Evolutionary conservation across 805 yeast genomes (phyloP), one percentile per base, ranked within the genome.

Genomic region (Candida boleticola): DNA sequence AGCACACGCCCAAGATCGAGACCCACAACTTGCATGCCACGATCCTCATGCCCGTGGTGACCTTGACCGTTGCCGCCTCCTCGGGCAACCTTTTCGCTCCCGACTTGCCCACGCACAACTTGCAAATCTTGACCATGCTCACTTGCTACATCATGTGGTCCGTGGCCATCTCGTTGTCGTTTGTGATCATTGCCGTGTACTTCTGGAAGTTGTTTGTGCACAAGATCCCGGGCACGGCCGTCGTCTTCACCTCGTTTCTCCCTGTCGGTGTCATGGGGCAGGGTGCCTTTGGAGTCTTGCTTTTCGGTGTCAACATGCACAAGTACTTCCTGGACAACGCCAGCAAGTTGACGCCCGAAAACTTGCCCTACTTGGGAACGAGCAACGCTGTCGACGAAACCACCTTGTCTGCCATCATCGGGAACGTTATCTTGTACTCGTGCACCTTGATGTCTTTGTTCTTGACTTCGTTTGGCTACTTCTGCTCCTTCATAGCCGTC

Each of bases 261-360:
- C 89, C 95, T 1, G 67, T 89, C 36, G 97, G 97, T 5, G 82
- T 90, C 32, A 60, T 85, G 55, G 96, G 96, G 16, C 97, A 89
- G 62, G 95, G 93, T 1, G 76, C 87, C 1, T 86, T 71, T 60
- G 86, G 85, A 2, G 72, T 85, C 11, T 61, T 82, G 47, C 60
- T 77, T 38, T 65, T 80, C 46, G 83, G 87, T 5, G 52, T 61
- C 21, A 75, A 79, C 52, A 53, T 57, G 36, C 43, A 54, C 52
- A 14, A 52, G 29, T 33, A 65, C 14, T 38, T 61, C 20, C 29
- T 45, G 41, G 49, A 48, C 4, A 44, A 49, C 37, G 27, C 34
- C 16, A 22, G 17, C 50, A 58, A 23, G 34, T 41, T 17, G 45
- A 47, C 10, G 37, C 50, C 21, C 42, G 33, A 26, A 20, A 30